Evolutionary conservation across 2,329 filamentous ascomycete species (phyloP), one percentile per base, ranked within the genome.

Genomic region (Ascosphaera acerosa): DNA sequence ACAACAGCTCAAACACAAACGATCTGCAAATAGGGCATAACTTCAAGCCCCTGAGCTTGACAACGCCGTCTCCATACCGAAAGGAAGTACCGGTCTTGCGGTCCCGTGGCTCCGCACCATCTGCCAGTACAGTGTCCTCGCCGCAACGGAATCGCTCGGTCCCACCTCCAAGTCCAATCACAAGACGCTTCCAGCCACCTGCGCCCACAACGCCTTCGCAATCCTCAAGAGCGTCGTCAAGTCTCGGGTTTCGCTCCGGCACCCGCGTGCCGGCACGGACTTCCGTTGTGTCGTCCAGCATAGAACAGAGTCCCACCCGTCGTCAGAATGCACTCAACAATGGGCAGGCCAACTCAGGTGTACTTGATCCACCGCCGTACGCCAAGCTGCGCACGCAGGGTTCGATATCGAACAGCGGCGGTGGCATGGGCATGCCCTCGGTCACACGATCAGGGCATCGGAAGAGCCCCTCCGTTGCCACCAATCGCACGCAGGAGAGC

Each of bases 21-120:
- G 62, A 69, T 36, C 55, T 69, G n/a, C 61, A 72, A 18, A 63
- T 66, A n/a, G 69, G 70, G 16, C 70, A 75, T 47, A 66, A 67
- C 45, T 74, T 69, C 51, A 72, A 66, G 41, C 65, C 71, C 7
- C 50, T 72, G 7, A 64, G 51, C 20, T 50, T 66, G 28, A 69
- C 64, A 4, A 66, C 65, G 1, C 65, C 68, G 0, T 69, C 62
- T 37, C 61, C 66, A 0, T 65, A 47, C 34, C 43, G 49, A 31
- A 56, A 53, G 20, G 20, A 23, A 12, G 20, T 12, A 7, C 20
- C 20, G 12, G 20, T 29, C n/a, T n/a, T 23, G 20, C 20, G 12
- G 20, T 12, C 9, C 20, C 20, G 7, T 12, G 9, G 20, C 20
- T 9, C 20, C 7, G 20, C 20, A 9, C 9, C 20, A 7, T 23